These are phyloP conservation scores for Haematococcus sp. DNA, from an alignment of 139 green algal species.

Conservation along the genomic window DNA sequence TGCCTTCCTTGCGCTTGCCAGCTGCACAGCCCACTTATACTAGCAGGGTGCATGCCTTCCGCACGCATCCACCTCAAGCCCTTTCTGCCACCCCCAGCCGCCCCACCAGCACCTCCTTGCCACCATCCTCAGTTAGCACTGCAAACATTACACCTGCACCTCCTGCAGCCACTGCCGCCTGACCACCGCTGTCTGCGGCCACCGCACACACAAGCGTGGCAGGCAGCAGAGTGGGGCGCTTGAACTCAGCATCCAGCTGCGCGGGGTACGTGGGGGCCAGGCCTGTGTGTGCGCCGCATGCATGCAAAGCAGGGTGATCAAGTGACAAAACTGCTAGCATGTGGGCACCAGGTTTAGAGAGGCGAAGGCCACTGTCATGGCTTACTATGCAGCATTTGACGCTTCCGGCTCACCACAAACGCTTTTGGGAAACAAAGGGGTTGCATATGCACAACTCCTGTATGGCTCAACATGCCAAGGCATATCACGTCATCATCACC, in stretches of 20 bases:
- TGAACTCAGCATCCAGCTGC: slow-evolving; percentile 44
- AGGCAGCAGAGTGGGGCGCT: slow-evolving; percentile 55
- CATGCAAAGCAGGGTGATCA: not conserved
- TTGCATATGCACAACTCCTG: too few relatives aligned
- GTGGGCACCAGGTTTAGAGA: not conserved
- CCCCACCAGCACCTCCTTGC: slow-evolving; percentile 52
- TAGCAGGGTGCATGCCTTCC: too few relatives aligned
- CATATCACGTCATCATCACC: not conserved
- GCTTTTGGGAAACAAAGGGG: too few relatives aligned
- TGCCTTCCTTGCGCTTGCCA: too few relatives aligned
- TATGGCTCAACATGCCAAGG: not conserved
- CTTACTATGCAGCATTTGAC: not conserved
- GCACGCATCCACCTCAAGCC: too few relatives aligned
- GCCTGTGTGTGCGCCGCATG: not conserved
- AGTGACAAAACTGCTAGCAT: not conserved
- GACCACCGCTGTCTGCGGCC: not conserved
- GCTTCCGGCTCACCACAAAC: too few relatives aligned
- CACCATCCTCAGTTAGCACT: slow-evolving; percentile 32
- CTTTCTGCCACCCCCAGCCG: not conserved
- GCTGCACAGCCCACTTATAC: too few relatives aligned
- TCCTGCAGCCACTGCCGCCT: too few relatives aligned
- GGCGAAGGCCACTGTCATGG: not conserved
- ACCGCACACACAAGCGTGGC: slow-evolving; percentile 38
- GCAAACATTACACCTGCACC: slow-evolving; percentile 27
- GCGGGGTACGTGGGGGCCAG: slow-evolving; percentile 30